Evolutionary conservation across 2,329 filamentous ascomycete genomes (phyloP).

Genomic region (Pyricularia pennisetigena): DNA sequence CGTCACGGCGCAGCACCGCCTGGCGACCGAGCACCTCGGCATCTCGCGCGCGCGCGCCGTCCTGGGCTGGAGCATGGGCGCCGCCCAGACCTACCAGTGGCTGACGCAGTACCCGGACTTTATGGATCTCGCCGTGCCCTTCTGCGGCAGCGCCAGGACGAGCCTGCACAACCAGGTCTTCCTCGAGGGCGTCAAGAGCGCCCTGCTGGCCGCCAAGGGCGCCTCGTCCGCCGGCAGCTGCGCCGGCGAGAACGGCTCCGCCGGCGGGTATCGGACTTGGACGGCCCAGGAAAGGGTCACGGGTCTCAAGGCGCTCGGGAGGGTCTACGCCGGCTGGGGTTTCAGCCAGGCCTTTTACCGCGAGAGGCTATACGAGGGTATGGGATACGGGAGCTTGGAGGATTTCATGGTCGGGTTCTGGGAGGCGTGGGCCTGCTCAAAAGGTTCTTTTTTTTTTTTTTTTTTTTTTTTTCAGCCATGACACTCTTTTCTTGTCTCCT

Average conservation of each 20-base stretch:
- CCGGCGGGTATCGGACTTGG: background rate
- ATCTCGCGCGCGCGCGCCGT: slow-evolving; percentile 33
- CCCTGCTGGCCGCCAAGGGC: slow-evolving; percentile 22
- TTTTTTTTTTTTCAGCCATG: background rate
- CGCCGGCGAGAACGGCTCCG: background rate
- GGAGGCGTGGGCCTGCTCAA: slow-evolving; percentile 54
- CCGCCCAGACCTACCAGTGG: slow-evolving; percentile 43
- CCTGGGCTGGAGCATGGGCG: slow-evolving; percentile 48
- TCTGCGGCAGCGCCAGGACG: slow-evolving; percentile 40
- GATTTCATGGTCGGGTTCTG: slow-evolving; percentile 69
- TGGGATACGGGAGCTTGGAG: slow-evolving; percentile 60
- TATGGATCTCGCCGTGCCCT: slow-evolving; percentile 31
- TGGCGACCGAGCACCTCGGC: slow-evolving; percentile 28
- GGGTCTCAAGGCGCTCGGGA: slow-evolving; percentile 58
- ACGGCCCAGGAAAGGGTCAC: slow-evolving; percentile 11
- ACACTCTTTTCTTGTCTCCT: background rate
- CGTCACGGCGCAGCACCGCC: slow-evolving; percentile 35
- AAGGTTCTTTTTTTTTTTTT: background rate
- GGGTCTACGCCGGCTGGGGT: slow-evolving; percentile 74
- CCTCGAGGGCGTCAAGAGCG: slow-evolving; percentile 40
- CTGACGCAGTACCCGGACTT: slow-evolving; percentile 37
- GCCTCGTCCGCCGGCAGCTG: slow-evolving; percentile 12
- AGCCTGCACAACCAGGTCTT: slow-evolving; percentile 43
- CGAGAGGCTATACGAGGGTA: slow-evolving; percentile 53
- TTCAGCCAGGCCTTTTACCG: slow-evolving; percentile 74